These are phyloP conservation scores for Ophiosphaerella narmari DNA, from an alignment of 2,329 filamentous ascomycete genomes.

Conservation along the genomic window DNA sequence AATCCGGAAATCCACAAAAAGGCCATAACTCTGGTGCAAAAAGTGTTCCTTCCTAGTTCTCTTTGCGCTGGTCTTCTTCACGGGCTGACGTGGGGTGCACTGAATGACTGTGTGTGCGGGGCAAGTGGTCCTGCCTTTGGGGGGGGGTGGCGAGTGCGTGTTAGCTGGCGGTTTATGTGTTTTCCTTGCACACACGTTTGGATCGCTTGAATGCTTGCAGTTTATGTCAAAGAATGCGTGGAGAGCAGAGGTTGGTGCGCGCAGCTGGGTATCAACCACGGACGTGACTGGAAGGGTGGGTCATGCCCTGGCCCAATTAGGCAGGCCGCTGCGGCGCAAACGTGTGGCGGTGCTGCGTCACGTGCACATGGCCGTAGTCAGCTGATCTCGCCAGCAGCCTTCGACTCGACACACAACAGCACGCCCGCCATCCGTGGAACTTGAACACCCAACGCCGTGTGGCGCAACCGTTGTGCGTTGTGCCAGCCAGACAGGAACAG, in stretches of 20 bases:
- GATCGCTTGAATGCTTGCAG: slow-evolving; percentile 13
- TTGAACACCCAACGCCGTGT: no score
- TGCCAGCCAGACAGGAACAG: no score
- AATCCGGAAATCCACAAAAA: slow-evolving; percentile 28
- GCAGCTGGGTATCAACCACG: slow-evolving; percentile 4
- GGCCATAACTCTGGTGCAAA: slow-evolving; percentile 28
- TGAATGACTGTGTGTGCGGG: slow-evolving; percentile 13
- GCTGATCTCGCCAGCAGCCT: no score
- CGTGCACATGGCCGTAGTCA: no score
- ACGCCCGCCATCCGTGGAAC: no score
- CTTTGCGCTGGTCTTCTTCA: background rate
- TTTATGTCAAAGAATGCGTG: slow-evolving; percentile 6
- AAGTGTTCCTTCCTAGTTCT: slow-evolving; percentile 26
- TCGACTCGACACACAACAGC: no score
- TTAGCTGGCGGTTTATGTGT: slow-evolving; percentile 7
- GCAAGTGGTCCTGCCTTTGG: slow-evolving; percentile 18
- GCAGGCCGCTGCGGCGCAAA: slow-evolving; percentile 8
- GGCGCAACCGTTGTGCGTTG: no score
- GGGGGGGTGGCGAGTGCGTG: slow-evolving; percentile 10
- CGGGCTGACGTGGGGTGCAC: slow-evolving; percentile 18
- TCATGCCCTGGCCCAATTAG: slow-evolving; percentile 13
- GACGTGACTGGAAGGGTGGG: slow-evolving; percentile 8
- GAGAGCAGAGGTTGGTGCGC: slow-evolving; percentile 1
- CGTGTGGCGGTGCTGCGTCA: slow-evolving; percentile 3
- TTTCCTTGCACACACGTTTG: slow-evolving; percentile 7